These are phyloP conservation scores for Rhizopus microsporus DNA, from an alignment of 371 early-diverging fungal species.

Conservation along the genomic window DNA sequence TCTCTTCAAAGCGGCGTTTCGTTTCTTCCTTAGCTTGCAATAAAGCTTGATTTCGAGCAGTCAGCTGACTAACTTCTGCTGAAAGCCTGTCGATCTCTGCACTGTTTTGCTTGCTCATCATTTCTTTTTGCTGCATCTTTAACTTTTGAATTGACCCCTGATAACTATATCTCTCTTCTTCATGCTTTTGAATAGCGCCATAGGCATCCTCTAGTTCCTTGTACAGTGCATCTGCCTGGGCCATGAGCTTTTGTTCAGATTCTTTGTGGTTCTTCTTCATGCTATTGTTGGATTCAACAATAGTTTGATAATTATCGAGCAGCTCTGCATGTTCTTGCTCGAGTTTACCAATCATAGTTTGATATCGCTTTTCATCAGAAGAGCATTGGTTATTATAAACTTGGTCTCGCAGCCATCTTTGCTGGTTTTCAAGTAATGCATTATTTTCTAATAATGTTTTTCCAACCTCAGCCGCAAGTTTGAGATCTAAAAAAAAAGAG, in stretches of 20 bases:
- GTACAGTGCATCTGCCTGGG: conserved; percentile 13
- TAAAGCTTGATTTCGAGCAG: conserved; percentile 4
- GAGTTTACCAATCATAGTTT: conserved; percentile 13
- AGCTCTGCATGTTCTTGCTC: conserved; percentile 22
- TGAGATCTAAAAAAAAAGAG: conserved; percentile 32
- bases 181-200: conserved; percentile 15
- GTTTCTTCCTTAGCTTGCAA: conserved; percentile 18
- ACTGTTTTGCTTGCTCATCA: not conserved
- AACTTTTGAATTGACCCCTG: conserved; percentile 5
- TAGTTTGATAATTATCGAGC: conserved; percentile 9
- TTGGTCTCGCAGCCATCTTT: conserved; percentile 25
- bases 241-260: not conserved
- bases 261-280: conserved; percentile 1
- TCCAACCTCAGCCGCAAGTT: conserved; percentile 49
- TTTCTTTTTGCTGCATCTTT: not conserved
- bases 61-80: conserved; percentile 5
- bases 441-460: conserved; percentile 49
- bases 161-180: conserved; percentile 8
- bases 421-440: conserved; percentile 36
- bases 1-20: conserved; percentile 15
- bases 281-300: conserved; percentile 6
- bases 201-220: conserved; percentile 10
- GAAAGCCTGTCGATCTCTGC: conserved; percentile 3
- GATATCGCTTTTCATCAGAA: conserved; percentile 1
- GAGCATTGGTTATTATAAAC: conserved; percentile 3